phyloP scores from a whole-genome alignment of 345 rosid genomes.

The Geranium rotundifolium region DNA sequence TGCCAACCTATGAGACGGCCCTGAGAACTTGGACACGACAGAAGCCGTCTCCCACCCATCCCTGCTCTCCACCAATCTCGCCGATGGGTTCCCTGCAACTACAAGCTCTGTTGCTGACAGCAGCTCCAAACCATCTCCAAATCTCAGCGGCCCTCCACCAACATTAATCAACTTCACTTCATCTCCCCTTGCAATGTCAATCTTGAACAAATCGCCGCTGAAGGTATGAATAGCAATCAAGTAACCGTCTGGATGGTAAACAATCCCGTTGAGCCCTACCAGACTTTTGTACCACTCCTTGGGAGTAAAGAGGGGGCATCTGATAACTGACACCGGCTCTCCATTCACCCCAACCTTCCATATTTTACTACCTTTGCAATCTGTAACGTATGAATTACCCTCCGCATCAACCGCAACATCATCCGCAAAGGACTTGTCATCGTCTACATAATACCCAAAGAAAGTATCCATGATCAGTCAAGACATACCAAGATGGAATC shows the following conservation, averaged over 20 bases:
- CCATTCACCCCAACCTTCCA: conserved; percentile 71
- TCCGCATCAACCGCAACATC: conserved; percentile 66
- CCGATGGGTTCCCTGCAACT: conserved; percentile 76
- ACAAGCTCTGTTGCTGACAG: conserved; percentile 62
- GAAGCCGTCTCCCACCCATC: conserved; percentile 88
- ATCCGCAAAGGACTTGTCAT: conserved; percentile 68
- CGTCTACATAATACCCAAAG: conserved; percentile 17
- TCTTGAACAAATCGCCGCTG: conserved; percentile 50
- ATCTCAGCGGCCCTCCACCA: conserved; percentile 38
- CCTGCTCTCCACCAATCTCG: conserved; percentile 60
- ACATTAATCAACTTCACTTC: conserved; percentile 41
- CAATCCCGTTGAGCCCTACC: conserved; percentile 64
- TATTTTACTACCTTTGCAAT: conserved; percentile 49
- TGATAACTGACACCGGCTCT: conserved; percentile 35
- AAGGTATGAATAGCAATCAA: conserved; percentile 65
- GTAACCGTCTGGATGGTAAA: conserved; percentile 74
- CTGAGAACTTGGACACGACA: conserved; percentile 47
- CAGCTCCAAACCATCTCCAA: conserved; percentile 74
- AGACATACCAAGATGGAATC: background rate
- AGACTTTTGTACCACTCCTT: conserved; percentile 64
- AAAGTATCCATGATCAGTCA: background rate
- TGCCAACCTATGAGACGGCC: conserved; percentile 61
- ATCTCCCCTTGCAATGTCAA: conserved; percentile 37
- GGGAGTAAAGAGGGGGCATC: conserved; percentile 48
- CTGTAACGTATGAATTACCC: conserved; percentile 74